Percentiles rank a stretch among this genome's conserved stretches.
Conservation (phyloP, 1,284 basidiomycete genomes). For the Apiotrichum siamense region DNA sequence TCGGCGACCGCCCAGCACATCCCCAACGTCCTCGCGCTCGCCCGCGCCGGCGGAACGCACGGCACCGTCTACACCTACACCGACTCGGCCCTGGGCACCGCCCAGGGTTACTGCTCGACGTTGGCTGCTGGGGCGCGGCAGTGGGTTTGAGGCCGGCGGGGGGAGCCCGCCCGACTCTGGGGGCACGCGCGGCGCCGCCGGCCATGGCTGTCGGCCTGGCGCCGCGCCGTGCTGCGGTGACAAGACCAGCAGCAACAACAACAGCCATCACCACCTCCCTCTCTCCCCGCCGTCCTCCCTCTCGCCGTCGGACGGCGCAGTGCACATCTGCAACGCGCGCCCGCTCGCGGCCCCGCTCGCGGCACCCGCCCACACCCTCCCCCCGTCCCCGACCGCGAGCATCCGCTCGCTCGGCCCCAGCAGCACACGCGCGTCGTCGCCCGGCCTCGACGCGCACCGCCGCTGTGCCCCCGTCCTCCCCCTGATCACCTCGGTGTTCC, state of each 20-base stretch:
- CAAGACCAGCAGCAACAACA: not conserved
- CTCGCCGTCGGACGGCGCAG: not conserved
- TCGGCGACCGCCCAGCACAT: conserved; percentile 20
- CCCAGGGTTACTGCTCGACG: conserved; percentile 26
- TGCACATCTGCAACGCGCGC: too few species aligned
- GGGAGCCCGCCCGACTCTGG: conserved; percentile 36
- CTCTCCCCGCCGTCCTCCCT: conserved; percentile 5
- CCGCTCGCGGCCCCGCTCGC: conserved; percentile 1
- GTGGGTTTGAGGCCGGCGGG: conserved; percentile 50
- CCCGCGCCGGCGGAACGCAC: conserved; percentile 39
- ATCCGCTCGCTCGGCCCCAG: not conserved
- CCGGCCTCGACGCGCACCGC: not conserved
- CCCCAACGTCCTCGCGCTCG: conserved; percentile 39
- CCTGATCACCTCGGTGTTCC: conserved; percentile 41
- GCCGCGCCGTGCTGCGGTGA: not conserved
- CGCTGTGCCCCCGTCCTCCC: conserved; percentile 24
- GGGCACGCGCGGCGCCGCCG: not conserved
- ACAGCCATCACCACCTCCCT: not conserved
- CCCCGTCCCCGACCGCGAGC: not conserved
- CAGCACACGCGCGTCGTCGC: not conserved
- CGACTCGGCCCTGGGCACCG: conserved; percentile 19
- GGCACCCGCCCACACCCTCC: conserved; percentile 1
- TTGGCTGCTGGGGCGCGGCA: conserved; percentile 41
- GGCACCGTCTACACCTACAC: conserved; percentile 30
- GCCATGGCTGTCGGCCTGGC: too few species aligned